Evolutionary conservation across 192 early-diverging fungal species (phyloP).

Genomic region (Rhizophagus sp.): DNA sequence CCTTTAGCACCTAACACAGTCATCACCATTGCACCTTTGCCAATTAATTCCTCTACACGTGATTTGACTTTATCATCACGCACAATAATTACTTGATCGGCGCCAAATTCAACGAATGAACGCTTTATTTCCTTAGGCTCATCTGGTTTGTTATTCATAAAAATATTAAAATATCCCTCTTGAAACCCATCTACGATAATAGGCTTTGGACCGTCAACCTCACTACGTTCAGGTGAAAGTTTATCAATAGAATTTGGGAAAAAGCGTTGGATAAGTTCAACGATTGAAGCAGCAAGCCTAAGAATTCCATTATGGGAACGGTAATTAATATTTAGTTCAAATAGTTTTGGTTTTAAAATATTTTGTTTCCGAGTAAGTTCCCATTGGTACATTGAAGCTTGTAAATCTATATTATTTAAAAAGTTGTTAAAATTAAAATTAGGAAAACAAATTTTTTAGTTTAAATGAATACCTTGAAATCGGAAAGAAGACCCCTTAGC

Average conservation of each 20-base stretch:
- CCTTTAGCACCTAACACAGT: slow-evolving; percentile 11
- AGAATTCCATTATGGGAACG: slow-evolving; percentile 28
- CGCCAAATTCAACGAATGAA: slow-evolving; percentile 10
- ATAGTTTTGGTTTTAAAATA: slow-evolving; percentile 12
- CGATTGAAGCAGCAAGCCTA: slow-evolving; percentile 13
- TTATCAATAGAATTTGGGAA: slow-evolving; percentile 14
- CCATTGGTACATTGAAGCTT: slow-evolving; percentile 11
- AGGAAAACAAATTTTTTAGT: background rate
- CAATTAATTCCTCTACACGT: background rate
- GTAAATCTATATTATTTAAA: background rate
- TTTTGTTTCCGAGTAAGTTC: background rate
- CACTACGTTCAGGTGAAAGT: background rate
- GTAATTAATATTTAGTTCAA: slow-evolving; percentile 20
- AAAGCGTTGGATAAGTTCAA: background rate
- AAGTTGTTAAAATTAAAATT: too few relatives aligned
- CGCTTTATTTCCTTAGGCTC: too few relatives aligned
- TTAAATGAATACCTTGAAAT: slow-evolving; percentile 2
- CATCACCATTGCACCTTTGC: background rate
- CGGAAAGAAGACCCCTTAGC: slow-evolving; percentile 19
- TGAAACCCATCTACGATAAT: background rate
- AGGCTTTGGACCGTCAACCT: slow-evolving; percentile 10
- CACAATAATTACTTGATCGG: slow-evolving; percentile 22
- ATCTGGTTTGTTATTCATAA: too few relatives aligned
- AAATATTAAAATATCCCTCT: background rate
- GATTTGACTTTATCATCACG: background rate